phyloP scores from a whole-genome alignment of 768 basidiomycete genomes.

The Suillus hirtellus region DNA sequence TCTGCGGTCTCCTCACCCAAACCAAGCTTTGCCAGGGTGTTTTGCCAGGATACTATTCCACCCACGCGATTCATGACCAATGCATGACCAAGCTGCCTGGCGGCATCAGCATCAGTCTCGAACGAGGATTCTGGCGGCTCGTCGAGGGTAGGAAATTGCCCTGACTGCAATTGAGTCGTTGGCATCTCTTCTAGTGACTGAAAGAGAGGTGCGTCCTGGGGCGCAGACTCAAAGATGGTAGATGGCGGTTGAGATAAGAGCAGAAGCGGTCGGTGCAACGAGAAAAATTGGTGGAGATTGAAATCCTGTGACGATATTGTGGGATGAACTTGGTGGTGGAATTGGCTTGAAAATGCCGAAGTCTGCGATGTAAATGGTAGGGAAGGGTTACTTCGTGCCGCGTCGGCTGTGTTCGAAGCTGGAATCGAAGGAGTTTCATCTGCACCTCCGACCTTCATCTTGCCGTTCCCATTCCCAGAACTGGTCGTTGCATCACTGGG shows the following conservation, averaged over 20 bases:
- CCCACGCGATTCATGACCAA: conserved; percentile 68
- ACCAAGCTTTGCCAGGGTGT: conserved; percentile 63
- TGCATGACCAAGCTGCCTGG: conserved; percentile 75
- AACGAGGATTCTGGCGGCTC: conserved; percentile 51
- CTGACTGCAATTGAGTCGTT: conserved; percentile 28
- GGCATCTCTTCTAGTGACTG: conserved; percentile 21
- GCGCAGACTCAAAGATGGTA: conserved; percentile 47
- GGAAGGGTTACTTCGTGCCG: conserved; percentile 23
- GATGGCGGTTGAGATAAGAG: conserved; percentile 63
- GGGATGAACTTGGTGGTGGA: conserved; percentile 46
- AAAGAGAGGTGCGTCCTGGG: conserved; percentile 22
- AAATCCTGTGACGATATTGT: conserved; percentile 65
- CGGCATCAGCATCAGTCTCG: conserved; percentile 79
- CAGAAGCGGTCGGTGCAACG: conserved; percentile 76
- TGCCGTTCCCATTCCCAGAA: conserved; percentile 15
- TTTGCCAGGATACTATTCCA: conserved; percentile 67
- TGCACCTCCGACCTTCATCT: conserved; percentile 18
- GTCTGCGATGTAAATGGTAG: conserved; percentile 17
- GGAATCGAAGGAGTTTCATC: conserved; percentile 31
- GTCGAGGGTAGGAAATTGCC: conserved; percentile 34
- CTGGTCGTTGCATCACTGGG: conserved; percentile 30
- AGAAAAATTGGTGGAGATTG: conserved; percentile 84
- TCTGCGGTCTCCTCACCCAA: conserved; percentile 52
- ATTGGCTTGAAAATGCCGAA: conserved; percentile 10
- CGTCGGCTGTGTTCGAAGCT: conserved; percentile 15